These are phyloP conservation scores for Alternaria conjuncta DNA, from an alignment of 2,329 filamentous ascomycete genomes.

Conservation along the genomic window DNA sequence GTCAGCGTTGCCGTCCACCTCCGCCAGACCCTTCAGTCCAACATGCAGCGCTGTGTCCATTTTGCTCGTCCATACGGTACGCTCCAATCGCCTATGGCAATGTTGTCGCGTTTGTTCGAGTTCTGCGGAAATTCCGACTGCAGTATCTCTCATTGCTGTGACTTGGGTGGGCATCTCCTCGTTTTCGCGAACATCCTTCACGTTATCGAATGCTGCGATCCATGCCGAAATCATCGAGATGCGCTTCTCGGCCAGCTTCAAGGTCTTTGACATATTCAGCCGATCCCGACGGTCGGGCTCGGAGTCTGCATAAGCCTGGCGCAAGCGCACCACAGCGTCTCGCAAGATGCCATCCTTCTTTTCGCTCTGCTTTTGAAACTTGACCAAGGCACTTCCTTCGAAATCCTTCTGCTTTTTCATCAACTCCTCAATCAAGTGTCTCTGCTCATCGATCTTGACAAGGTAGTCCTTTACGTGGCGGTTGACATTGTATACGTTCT, in stretches of 20 bases:
- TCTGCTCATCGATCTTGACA: constrained; percentile 99
- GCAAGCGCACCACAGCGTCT: constrained; percentile 81
- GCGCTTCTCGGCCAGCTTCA: constrained; percentile 81
- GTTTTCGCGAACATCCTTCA: constrained; percentile 74
- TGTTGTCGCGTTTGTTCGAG: constrained; percentile 90
- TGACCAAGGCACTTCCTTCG: constrained; percentile 79
- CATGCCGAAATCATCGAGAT: constrained; percentile 88
- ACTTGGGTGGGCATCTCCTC: constrained; percentile 67
- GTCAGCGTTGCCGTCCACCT: constrained; percentile 70
- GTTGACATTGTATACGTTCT: constrained; percentile 98
- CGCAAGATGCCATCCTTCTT: constrained; percentile 78
- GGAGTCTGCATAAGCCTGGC: constrained; percentile 83
- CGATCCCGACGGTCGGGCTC: constrained; percentile 79
- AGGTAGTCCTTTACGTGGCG: constrained; percentile 98
- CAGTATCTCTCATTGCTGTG: constrained; percentile 80
- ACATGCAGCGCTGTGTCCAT: constrained; percentile 89
- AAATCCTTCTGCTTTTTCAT: constrained; percentile 91
- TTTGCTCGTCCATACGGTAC: constrained; percentile 83
- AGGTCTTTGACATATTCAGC: constrained; percentile 77
- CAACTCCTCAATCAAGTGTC: constrained; percentile 94
- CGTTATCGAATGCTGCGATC: constrained; percentile 87
- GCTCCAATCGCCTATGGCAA: constrained; percentile 82
- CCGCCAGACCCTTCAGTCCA: constrained; percentile 77
- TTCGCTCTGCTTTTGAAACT: constrained; percentile 88
- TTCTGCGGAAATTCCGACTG: constrained; percentile 85